These are phyloP conservation scores for Macrolepiota albuminosa DNA, from an alignment of 768 basidiomycete species.

Conservation along the genomic window DNA sequence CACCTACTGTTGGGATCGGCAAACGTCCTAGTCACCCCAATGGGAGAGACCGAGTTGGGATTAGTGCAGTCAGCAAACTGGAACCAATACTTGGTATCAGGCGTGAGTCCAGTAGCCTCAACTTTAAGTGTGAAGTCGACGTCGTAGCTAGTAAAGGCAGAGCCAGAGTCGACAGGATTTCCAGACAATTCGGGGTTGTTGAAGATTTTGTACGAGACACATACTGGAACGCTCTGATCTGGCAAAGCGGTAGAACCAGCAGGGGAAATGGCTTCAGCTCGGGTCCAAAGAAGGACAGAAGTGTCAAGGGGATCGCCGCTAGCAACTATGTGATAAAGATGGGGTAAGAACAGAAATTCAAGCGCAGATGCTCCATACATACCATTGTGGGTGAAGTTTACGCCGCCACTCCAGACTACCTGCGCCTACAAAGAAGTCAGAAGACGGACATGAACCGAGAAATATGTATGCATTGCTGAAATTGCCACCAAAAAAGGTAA, in stretches of 20 bases:
- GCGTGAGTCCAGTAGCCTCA: conserved; percentile 43
- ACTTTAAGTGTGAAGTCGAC: conserved; percentile 60
- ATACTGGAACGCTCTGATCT: conserved; percentile 31
- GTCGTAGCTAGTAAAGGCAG: conserved; percentile 53
- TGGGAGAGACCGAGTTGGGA: conserved; percentile 22
- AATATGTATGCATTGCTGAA: conserved; percentile 25
- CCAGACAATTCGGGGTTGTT: conserved; percentile 30
- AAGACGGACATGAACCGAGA: not conserved
- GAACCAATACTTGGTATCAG: conserved; percentile 52
- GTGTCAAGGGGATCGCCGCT: not conserved
- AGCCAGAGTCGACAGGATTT: conserved; percentile 30
- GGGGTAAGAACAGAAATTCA: not conserved
- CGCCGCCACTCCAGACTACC: not conserved
- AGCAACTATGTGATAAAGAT: not conserved
- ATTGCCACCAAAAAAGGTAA: conserved; percentile 8
- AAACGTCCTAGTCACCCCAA: conserved; percentile 43
- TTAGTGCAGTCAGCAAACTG: conserved; percentile 43
- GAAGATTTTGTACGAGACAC: conserved; percentile 43
- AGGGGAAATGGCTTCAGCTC: conserved; percentile 35
- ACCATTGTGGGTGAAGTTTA: not conserved
- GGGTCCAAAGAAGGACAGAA: conserved; percentile 37
- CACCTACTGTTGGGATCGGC: conserved; percentile 11
- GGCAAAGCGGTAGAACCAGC: conserved; percentile 4
- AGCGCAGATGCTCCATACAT: not conserved
- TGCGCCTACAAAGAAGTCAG: not conserved